phyloP scores from a whole-genome alignment of 176 grass and related monocot species.

The Avena eriantha region DNA sequence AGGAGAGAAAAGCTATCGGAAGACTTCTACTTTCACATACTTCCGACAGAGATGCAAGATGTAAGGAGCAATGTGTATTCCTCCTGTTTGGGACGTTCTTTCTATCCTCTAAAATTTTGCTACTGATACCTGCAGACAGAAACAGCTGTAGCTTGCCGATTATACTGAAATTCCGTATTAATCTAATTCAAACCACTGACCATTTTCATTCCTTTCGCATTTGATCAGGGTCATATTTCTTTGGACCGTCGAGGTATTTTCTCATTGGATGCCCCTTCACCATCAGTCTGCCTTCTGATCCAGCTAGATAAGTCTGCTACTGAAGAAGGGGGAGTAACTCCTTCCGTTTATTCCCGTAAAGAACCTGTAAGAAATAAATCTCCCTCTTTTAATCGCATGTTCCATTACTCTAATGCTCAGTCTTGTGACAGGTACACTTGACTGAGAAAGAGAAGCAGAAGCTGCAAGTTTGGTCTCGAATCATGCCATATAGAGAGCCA shows the following conservation, averaged over 20 bases:
- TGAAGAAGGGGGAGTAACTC: conserved; percentile 95
- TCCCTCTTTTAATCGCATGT: conserved; percentile 16
- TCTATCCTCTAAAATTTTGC: conserved; percentile 18
- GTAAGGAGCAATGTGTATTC: conserved; percentile 59
- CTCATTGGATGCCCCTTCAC: conserved; percentile 83
- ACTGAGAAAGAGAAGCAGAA: conserved; percentile 97
- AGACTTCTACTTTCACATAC: conserved; percentile 87
- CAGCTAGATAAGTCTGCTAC: conserved; percentile 91
- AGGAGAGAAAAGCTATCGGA: conserved; percentile 96
- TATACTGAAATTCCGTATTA: conserved; percentile 30
- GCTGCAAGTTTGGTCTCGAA: conserved; percentile 94
- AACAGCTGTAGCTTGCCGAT: not conserved
- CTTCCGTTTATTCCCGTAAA: conserved; percentile 98
- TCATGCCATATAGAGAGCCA: conserved; percentile 89
- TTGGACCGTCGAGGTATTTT: conserved; percentile 73
- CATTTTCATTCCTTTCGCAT: conserved; percentile 42
- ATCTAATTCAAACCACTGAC: conserved; percentile 27
- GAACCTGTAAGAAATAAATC: conserved; percentile 82
- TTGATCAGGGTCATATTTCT: conserved; percentile 67
- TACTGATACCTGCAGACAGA: conserved; percentile 13
- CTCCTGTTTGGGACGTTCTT: conserved; percentile 15
- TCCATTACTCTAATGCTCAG: conserved; percentile 44
- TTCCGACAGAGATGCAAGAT: conserved; percentile 81
- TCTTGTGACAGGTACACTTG: conserved; percentile 77
- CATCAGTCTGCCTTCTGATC: conserved; percentile 91